Conservation (phyloP, 2,329 filamentous ascomycete genomes). For the Ascochyta fabae region DNA sequence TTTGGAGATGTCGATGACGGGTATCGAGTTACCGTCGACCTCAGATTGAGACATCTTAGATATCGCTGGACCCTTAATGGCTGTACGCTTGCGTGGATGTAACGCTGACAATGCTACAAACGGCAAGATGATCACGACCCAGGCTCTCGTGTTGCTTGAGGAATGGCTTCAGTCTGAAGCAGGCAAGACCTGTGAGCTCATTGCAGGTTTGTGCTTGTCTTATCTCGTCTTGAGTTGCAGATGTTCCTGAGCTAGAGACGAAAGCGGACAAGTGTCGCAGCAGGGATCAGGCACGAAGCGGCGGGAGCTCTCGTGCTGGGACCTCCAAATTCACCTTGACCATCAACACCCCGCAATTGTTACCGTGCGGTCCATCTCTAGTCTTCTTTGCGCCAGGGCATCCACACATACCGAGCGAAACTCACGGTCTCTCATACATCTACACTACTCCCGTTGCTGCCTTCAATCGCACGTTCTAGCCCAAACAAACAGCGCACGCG, state of each 20-base stretch:
- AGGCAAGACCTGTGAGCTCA: neutral
- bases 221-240: neutral
- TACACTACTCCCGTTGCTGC: neutral
- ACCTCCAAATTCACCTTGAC: conserved; percentile 10
- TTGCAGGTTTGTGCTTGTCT: neutral
- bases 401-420: neutral
- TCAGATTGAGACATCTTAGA: conserved; percentile 26
- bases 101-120: no score
- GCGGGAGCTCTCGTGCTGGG: conserved; percentile 21
- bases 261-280: conserved; percentile 10
- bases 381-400: neutral
- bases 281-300: conserved; percentile 11
- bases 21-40: conserved; percentile 58
- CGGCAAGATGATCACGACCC: no score
- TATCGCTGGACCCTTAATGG: no score
- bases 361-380: conserved; percentile 1
- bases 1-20: conserved; percentile 80
- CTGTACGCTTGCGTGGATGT: neutral
- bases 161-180: neutral
- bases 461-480: neutral
- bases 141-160: no score
- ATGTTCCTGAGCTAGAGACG: conserved; percentile 13
- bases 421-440: neutral
- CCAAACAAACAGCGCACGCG: conserved; percentile 21
- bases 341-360: conserved; percentile 16